phyloP scores from a whole-genome alignment of 768 basidiomycete species.

The Lentinula boryana region DNA sequence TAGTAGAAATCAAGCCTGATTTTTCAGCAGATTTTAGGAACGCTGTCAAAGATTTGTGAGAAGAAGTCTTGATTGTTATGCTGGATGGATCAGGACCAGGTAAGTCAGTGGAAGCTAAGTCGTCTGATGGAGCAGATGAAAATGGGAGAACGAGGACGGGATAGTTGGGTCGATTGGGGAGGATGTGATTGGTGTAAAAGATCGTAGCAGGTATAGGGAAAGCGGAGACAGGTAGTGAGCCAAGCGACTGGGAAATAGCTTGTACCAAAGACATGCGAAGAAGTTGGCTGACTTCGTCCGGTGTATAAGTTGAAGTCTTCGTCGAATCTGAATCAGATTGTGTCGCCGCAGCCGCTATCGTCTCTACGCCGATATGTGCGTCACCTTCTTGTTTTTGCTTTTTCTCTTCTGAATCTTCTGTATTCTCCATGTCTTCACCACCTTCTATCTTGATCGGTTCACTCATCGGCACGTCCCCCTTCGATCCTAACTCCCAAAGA shows the following conservation, averaged over 20 bases:
- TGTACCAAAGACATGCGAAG: constrained; percentile 63
- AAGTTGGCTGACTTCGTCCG: constrained; percentile 45
- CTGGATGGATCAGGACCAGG: constrained; percentile 31
- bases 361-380: constrained; percentile 3
- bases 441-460: constrained; percentile 17
- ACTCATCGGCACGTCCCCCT: constrained; percentile 46
- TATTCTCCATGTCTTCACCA: constrained; percentile 11
- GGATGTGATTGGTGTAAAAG: constrained; percentile 71
- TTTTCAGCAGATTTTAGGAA: constrained; percentile 81
- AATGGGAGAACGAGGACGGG: constrained; percentile 33
- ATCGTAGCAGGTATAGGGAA: constrained; percentile 76
- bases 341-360: constrained; percentile 20
- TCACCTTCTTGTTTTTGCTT: constrained; percentile 9
- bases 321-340: constrained; percentile 21
- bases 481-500: constrained; percentile 70
- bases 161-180: constrained; percentile 76
- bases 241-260: constrained; percentile 47
- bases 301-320: constrained; percentile 10
- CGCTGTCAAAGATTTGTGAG: constrained; percentile 72
- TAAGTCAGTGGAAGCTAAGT: constrained; percentile 16
- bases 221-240: constrained; percentile 38
- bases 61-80: constrained; percentile 74
- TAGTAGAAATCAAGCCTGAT: constrained; percentile 63
- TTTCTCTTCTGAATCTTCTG: constrained; percentile 10
- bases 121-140: constrained; percentile 14